Base-by-base conservation (phyloP, 495 filamentous ascomycete species). In the Clavariopsis aquatica region DNA sequence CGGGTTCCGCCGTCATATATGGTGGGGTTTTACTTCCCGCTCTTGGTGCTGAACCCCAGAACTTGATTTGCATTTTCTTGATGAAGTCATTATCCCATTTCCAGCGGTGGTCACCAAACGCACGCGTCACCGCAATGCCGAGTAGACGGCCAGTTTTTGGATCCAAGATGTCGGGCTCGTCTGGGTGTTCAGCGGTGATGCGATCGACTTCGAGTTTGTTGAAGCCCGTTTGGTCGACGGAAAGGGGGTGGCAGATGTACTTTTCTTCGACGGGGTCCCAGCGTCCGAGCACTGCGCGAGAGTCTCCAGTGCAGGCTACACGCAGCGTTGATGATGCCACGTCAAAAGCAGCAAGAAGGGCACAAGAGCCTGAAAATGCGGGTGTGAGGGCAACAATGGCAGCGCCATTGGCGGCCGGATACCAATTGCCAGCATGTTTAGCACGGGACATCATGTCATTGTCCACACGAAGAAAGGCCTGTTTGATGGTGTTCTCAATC, bases 1-100 rank as follows among this genome's bases (percentile, higher is more conserved):
- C 82, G 0, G 87, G 87, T 72, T 85, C 79, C 2, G 87, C 87
- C 0, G 83, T 88, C 34, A 88, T 70, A 73, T 89, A 90, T 1
- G 86, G 87, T 27, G 86, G 86, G 0, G 84, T 84, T 43, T 67
- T 73, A 31, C 78, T 68, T 7, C 79, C 74, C 20, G 72, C 75
- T 20, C 79, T 71, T 1, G 77, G 78, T 17, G 73, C 43, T 3
- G 77, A 76, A 6, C 79, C 82, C 65, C 77, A 79, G 68, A 83
- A 87, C n/a, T 75, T 65, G 2, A 70, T 27, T 17, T 78, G 63
- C 29, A 82, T 70, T 2, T 76, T 69, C 28, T 73, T 49, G 53
- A 83, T 78, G 17, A 85, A 67, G 5, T 78, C 72, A 9, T 78
- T 20, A 3, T 82, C 69, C 83, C 83, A 88, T 63, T 89, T 89